Conservation (phyloP, 345 rosid genomes). For the Stellera chamaejasme region DNA sequence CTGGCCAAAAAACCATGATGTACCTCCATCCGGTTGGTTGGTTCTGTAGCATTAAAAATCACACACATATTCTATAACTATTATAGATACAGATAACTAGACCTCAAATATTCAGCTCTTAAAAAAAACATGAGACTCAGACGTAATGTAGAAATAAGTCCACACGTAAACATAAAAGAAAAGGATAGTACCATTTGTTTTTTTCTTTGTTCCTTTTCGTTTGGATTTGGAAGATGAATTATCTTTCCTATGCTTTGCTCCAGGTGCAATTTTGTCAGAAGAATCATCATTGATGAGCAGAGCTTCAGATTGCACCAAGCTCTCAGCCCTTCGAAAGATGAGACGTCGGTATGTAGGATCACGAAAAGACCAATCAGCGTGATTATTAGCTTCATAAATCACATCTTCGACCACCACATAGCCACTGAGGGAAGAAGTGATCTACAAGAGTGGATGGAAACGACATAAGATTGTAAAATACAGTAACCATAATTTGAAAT, state of each 20-base stretch:
- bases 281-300: constrained; percentile 42
- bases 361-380: constrained; percentile 23
- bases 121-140: too few relatives aligned
- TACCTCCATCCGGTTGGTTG: constrained; percentile 36
- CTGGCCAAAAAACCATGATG: constrained; percentile 83
- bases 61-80: neutral
- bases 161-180: neutral
- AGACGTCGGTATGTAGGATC: constrained; percentile 76
- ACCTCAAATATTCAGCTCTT: too few relatives aligned
- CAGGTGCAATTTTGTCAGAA: constrained; percentile 21
- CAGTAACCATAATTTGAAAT: neutral
- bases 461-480: neutral
- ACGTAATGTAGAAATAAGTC: too few relatives aligned
- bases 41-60: constrained; percentile 25
- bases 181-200: constrained; percentile 38
- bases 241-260: constrained; percentile 25
- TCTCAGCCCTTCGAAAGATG: constrained; percentile 70
- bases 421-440: constrained; percentile 64
- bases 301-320: constrained; percentile 92
- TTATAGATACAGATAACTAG: too few relatives aligned
- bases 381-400: constrained; percentile 54
- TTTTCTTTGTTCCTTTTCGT: constrained; percentile 31
- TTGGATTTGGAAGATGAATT: constrained; percentile 41
- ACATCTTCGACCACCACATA: constrained; percentile 73
- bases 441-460: constrained; percentile 30